Percentiles rank a stretch among this genome's conserved stretches.
These are phyloP conservation scores for Acer negundo DNA, from an alignment of 345 rosid species.

Conservation along the genomic window DNA sequence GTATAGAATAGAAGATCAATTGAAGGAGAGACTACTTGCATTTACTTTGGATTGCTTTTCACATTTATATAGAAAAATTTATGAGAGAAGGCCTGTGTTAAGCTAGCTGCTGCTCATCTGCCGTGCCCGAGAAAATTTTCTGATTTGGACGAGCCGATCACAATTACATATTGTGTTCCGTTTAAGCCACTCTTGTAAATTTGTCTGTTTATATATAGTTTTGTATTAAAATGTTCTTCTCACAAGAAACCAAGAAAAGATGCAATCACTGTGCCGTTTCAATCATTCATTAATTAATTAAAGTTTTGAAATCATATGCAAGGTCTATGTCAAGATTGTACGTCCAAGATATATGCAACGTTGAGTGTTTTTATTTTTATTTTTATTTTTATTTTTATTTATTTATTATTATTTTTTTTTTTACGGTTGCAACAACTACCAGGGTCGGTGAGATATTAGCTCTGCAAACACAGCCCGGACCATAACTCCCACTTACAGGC, in stretches of 20 bases:
- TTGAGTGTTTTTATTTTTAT: no score
- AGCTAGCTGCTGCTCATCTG: neutral
- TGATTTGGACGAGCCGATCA: conserved; percentile 21
- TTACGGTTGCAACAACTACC: no score
- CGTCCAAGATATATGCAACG: no score
- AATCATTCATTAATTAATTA: neutral
- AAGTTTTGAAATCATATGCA: no score
- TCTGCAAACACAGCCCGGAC: no score
- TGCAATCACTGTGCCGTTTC: neutral
- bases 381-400: no score
- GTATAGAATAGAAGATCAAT: neutral
- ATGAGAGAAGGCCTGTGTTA: neutral
- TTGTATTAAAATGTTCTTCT: neutral
- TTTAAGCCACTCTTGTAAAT: neutral
- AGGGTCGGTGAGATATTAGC: no score
- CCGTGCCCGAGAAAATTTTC: conserved; percentile 1
- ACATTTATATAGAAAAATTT: conserved; percentile 6
- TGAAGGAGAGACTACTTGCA: neutral
- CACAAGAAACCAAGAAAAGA: neutral
- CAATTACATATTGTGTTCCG: neutral
- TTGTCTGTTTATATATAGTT: neutral
- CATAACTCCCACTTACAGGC: no score
- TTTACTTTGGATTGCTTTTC: neutral
- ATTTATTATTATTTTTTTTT: no score
- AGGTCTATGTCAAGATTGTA: no score